Evolutionary conservation across 441 rosid genomes (phyloP).

Genomic region (Eugenia klotzschiana): DNA sequence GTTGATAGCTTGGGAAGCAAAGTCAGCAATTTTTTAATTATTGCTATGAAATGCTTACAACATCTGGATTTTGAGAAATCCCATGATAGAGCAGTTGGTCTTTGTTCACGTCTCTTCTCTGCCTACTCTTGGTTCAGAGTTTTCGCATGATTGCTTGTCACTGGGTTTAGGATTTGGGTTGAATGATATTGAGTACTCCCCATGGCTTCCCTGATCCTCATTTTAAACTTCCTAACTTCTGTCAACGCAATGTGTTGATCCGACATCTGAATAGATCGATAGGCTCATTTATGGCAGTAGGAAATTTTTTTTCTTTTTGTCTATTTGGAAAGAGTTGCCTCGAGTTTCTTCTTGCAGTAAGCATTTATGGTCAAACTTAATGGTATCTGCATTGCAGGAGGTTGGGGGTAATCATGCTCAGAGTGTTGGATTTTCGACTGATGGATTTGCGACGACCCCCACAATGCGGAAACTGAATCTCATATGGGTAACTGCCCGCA

Average conservation of each 20-base stretch:
- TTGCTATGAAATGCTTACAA: background rate
- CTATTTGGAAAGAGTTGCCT: background rate
- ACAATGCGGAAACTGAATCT: constrained; percentile 90
- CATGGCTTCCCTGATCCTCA: background rate
- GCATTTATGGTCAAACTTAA: background rate
- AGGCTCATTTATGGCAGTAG: background rate
- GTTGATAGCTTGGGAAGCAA: background rate
- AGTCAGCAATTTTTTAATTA: background rate
- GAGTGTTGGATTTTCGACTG: constrained; percentile 82
- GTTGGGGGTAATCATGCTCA: constrained; percentile 94
- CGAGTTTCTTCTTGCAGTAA: background rate
- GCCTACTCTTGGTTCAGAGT: background rate
- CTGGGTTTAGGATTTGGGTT: background rate
- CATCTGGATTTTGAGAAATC: background rate
- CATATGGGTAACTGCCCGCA: constrained; percentile 94
- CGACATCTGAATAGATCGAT: background rate
- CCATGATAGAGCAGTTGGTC: background rate
- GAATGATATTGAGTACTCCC: background rate
- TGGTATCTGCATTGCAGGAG: constrained; percentile 30
- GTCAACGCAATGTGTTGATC: background rate
- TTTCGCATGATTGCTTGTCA: background rate
- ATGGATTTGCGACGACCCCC: constrained; percentile 79
- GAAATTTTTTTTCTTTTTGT: background rate
- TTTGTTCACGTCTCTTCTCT: background rate
- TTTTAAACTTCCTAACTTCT: background rate